Conservation (phyloP, 331 rosid genomes). For the Acacia pycnantha region DNA sequence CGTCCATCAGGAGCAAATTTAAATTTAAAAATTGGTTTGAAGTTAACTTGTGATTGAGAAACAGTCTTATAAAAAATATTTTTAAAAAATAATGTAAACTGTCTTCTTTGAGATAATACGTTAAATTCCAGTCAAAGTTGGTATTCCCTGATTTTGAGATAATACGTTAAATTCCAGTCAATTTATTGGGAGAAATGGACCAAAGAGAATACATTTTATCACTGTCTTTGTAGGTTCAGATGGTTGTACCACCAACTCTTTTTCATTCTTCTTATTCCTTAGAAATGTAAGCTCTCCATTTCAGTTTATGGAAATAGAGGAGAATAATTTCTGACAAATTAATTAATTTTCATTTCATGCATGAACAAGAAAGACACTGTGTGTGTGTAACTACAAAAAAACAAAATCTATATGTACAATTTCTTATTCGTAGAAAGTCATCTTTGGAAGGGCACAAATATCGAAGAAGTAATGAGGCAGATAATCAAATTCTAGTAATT, state of each 20-base stretch:
- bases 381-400: too few species aligned
- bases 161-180: background rate
- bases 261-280: background rate
- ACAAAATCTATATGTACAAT: background rate
- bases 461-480: background rate
- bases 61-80: background rate
- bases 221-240: background rate
- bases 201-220: conserved; percentile 18
- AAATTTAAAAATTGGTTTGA: too few species aligned
- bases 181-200: background rate
- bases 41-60: conserved; percentile 6
- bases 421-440: background rate
- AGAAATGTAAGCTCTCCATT: background rate
- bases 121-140: too few species aligned
- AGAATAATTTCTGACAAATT: conserved; percentile 20
- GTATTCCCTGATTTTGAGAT: background rate
- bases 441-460: background rate
- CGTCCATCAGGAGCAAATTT: too few species aligned
- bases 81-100: too few species aligned
- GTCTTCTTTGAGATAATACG: too few species aligned
- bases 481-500: background rate
- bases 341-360: background rate
- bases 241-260: conserved; percentile 1
- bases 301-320: conserved; percentile 7
- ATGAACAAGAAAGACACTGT: background rate